Evolutionary conservation across 371 early-diverging fungal genomes (phyloP), one percentile per base, ranked within the genome.

Genomic region (Haplosporangium sp.): DNA sequence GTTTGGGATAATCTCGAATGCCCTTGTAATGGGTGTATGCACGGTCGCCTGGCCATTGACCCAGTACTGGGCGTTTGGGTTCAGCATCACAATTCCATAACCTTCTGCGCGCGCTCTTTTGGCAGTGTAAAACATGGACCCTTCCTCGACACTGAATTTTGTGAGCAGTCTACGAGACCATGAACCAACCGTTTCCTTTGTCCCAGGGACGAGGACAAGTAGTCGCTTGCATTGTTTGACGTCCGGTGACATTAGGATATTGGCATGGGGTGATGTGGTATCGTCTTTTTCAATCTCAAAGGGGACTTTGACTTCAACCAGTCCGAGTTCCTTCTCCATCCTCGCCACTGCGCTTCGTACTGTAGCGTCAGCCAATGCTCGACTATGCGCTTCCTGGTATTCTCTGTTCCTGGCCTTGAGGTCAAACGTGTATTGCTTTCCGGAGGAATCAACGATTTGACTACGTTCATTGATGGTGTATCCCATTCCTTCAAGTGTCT

Each of bases 31-130:
- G 5, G 64, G 65, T 5, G 47, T 23, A 8, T 9, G 14, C 8
- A 65, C 69, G n/a, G 61, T 36, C 20, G 69, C 54, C 18, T 45
- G 52, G 3, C 62, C 67, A 50, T 69, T 55, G 2, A 66, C 62
- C 70, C 70, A 75, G 43, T 53, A 69, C 37, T 75, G 76, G 10
- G 63, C 58, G 46, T 75, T 75, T 29, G 76, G 76, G 50, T 75
- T 75, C n/a, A 66, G 40, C 8, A 70, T 59, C 11, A 67, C 47
- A 21, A 75, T 53, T 3, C 70, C 76, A 16, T 62, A 66, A 3
- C 70, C 76, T 11, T 64, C 59, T 10, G 56, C 55, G 40, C 41
- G 65, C 16, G 76, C 76, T n/a, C 41, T 43, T 29, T 50, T 53
- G 46, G 63, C 67, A 1, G 50, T 55, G 0, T 18, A 29, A 7